Evolutionary conservation across 331 rosid genomes (phyloP), one percentile per base, ranked within the genome.

Genomic region (Stylosanthes scabra): DNA sequence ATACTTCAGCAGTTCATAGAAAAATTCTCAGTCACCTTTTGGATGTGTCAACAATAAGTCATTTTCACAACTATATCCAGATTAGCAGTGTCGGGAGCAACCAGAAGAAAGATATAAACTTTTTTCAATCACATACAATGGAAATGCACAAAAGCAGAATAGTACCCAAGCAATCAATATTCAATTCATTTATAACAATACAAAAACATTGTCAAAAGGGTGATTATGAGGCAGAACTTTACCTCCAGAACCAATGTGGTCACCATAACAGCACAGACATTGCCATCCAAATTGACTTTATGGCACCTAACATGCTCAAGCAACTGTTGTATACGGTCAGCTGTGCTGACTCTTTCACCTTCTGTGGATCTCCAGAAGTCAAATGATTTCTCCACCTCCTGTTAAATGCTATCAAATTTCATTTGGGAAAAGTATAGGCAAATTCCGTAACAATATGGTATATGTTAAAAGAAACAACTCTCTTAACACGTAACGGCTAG

Each of bases 201-300:
- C 13, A 10, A 57, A 72, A 59, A 41, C 11, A 44, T 28, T 51
- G 58, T 50, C 37, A 29, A 54, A 72, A 37, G 59, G 55, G 71
- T 69, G 45, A 37, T 12, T 25, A 12, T 70, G 68, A 61, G 66
- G 34, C 61, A 49, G 51, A 54, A 59, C 16, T n/a, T 51, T 84
- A 91, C 97, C 96, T 91, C 97, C 72, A 91, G 88, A 80, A 91
- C 96, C 86, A 89, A 79, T 63, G 93, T 87, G 72, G 96, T 89
- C 46, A 91, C 96, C 86, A 91, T 86, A 72, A 86, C 93, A 9
- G 96, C 76, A 64, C 91, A 89, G 76, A 89, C 83, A 77, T 75
- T 84, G 37, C 93, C 91, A 55, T 89, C 91, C 39, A 91, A 73
- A 40, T 86, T 88, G 61, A 91, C 97, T 82, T 75, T 83, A 79